phyloP scores from a whole-genome alignment of 352 stramenopile genomes.

The Blastocystis sp. region DNA sequence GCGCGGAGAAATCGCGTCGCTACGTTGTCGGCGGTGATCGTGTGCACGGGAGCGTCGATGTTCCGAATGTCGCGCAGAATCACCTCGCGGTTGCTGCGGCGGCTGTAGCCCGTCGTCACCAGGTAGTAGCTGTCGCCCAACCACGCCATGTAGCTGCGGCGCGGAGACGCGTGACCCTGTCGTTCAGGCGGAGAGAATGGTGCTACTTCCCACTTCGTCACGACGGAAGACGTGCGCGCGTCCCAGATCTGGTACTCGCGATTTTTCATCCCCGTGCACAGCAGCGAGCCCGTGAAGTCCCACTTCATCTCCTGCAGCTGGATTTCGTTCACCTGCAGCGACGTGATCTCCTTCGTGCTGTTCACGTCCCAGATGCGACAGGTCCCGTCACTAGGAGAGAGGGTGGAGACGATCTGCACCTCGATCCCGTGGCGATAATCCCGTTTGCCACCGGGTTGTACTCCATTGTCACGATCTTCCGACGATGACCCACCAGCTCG shows the following conservation, averaged over 20 bases:
- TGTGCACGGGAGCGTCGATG: background rate
- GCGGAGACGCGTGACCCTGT: constrained; percentile 1
- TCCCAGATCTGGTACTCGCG: constrained; percentile 46
- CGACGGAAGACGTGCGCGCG: background rate
- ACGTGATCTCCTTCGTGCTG: constrained; percentile 1
- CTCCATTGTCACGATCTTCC: constrained; percentile 38
- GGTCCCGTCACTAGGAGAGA: background rate
- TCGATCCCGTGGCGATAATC: constrained; percentile 34
- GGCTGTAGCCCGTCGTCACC: constrained; percentile 26
- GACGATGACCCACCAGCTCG: background rate
- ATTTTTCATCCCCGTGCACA: constrained; percentile 37
- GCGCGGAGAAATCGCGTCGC: too few relatives aligned
- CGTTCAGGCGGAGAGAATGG: background rate
- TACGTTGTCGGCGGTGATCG: constrained; percentile 44
- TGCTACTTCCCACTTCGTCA: background rate
- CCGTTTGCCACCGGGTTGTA: background rate
- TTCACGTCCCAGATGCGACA: constrained; percentile 38
- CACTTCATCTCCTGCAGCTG: constrained; percentile 53
- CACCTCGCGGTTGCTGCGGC: constrained; percentile 37
- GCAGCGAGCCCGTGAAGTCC: constrained; percentile 29
- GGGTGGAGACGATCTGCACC: background rate
- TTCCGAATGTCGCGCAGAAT: constrained; percentile 33
- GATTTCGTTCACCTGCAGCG: background rate
- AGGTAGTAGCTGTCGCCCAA: constrained; percentile 33
- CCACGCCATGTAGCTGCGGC: constrained; percentile 27